A percentile compares a stretch with the other conserved stretches of the same genome.
Evolutionary conservation across 1,284 basidiomycete genomes (phyloP).

Genomic region (Puccinia hordei): DNA sequence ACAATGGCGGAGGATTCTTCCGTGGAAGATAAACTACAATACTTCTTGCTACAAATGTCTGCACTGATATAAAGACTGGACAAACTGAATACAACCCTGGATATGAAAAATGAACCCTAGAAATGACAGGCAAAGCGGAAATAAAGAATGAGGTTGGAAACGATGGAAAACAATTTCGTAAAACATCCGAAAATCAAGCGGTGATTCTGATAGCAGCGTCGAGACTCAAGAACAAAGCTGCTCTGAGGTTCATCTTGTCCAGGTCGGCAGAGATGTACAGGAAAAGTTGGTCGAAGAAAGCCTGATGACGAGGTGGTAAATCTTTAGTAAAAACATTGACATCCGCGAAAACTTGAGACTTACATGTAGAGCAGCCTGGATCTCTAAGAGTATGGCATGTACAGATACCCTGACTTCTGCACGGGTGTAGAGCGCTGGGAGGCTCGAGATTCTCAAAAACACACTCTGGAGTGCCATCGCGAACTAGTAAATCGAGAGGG

Average conservation of each 20-base stretch:
- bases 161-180: no score
- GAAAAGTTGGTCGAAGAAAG: neutral
- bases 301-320: neutral
- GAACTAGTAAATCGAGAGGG: neutral
- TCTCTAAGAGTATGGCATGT: neutral
- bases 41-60: no score
- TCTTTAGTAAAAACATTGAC: neutral
- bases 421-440: neutral
- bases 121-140: no score
- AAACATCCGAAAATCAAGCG: conserved; percentile 1
- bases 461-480: neutral
- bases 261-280: conserved; percentile 12
- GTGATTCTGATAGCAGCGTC: conserved; percentile 2
- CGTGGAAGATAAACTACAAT: no score
- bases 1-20: no score
- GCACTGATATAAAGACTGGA: no score
- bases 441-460: neutral
- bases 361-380: neutral
- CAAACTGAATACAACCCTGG: no score
- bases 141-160: no score
- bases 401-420: neutral
- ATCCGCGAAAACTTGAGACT: neutral
- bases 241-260: neutral
- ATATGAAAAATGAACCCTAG: no score
- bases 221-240: conserved; percentile 8